Percentiles rank a stretch among this genome's conserved stretches.
phyloP scores from a whole-genome alignment of 148 eudicot species.

The Rhododendron williamsianum region DNA sequence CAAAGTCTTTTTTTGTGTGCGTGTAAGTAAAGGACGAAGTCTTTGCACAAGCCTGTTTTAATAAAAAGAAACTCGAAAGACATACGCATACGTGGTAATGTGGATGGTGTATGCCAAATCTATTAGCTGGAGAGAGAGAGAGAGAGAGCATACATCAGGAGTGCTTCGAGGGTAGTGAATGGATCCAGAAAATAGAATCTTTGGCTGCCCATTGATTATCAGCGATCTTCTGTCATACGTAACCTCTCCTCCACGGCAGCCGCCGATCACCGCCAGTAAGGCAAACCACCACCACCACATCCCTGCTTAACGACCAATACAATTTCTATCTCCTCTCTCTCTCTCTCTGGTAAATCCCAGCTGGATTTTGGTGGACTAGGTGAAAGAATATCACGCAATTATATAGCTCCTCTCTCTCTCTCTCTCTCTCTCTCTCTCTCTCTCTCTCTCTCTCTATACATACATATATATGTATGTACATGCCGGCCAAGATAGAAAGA shows the following conservation, averaged over 20 bases:
- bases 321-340: neutral
- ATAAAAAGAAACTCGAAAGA: neutral
- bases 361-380: neutral
- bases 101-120: neutral
- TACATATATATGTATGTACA: too few species aligned
- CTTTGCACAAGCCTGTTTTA: too few species aligned
- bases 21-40: too few species aligned
- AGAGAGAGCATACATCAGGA: slow-evolving; percentile 19
- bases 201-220: slow-evolving; percentile 38
- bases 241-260: slow-evolving; percentile 14
- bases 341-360: neutral
- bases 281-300: slow-evolving; percentile 19
- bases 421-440: too few species aligned
- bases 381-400: neutral
- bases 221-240: slow-evolving; percentile 41
- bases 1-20: too few species aligned
- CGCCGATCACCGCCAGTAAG: neutral
- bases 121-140: neutral
- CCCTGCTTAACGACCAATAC: neutral
- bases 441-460: too few species aligned
- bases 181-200: slow-evolving; percentile 44
- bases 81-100: neutral
- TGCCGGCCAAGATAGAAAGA: neutral
- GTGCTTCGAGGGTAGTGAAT: slow-evolving; percentile 54
- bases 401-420: slow-evolving; percentile 1